Conservation (phyloP, 441 rosid species). For the Breynia disticha region DNA sequence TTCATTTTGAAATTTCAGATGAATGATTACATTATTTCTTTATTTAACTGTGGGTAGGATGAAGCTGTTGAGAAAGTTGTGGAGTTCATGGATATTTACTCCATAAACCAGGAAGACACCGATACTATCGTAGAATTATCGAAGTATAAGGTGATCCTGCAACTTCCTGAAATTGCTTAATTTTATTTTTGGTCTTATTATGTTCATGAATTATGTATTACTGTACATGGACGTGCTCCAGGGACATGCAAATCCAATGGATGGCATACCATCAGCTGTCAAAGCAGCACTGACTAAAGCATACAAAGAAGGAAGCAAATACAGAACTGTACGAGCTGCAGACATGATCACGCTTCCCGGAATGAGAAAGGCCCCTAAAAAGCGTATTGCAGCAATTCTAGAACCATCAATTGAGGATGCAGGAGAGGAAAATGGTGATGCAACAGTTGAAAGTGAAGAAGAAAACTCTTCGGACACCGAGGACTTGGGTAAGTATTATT, state of each 20-base stretch:
- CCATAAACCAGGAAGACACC: slow-evolving; percentile 82
- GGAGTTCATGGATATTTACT: slow-evolving; percentile 83
- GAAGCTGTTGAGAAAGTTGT: slow-evolving; percentile 86
- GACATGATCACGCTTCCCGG: slow-evolving; percentile 83
- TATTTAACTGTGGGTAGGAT: slow-evolving; percentile 35
- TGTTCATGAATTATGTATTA: not conserved
- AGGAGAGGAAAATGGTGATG: slow-evolving; percentile 55
- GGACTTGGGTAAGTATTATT: slow-evolving; percentile 41
- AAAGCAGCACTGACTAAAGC: slow-evolving; percentile 87
- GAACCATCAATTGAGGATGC: slow-evolving; percentile 57
- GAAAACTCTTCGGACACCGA: slow-evolving; percentile 57
- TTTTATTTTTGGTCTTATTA: not conserved
- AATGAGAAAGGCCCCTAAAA: slow-evolving; percentile 67
- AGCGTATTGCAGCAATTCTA: slow-evolving; percentile 67
- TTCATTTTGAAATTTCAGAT: too few species aligned
- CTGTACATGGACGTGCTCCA: slow-evolving; percentile 18
- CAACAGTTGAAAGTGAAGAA: slow-evolving; percentile 47
- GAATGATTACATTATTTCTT: not conserved
- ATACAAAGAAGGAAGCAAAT: slow-evolving; percentile 63
- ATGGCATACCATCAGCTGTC: slow-evolving; percentile 72
- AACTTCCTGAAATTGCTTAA: not conserved
- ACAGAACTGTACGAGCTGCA: slow-evolving; percentile 72
- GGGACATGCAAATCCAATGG: slow-evolving; percentile 82
- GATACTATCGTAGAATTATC: slow-evolving; percentile 72
- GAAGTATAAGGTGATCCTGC: slow-evolving; percentile 55